phyloP scores from a whole-genome alignment of 2,329 filamentous ascomycete genomes.

The Davidsoniella neocaledoniae region DNA sequence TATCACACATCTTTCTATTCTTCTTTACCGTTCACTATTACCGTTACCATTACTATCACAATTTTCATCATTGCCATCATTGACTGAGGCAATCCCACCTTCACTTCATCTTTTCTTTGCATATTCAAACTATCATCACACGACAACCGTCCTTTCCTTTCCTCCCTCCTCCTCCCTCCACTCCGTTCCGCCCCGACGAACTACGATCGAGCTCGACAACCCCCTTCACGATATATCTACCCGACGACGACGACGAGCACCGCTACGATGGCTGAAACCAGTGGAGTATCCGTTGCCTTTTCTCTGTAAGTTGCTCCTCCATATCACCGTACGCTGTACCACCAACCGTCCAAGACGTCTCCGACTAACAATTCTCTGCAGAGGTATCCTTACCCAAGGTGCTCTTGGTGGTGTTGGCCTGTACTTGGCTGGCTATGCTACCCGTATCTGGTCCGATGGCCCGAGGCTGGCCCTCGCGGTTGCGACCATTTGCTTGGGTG shows the following conservation, averaged over 20 bases:
- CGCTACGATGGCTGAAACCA: not conserved
- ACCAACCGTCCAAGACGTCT: not conserved
- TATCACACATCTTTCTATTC: not conserved
- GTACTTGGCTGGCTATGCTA: slow-evolving; percentile 29
- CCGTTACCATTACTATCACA: slow-evolving; percentile 1
- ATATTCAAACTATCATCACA: slow-evolving; percentile 9
- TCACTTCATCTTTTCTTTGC: slow-evolving; percentile 10
- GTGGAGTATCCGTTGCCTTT: not conserved
- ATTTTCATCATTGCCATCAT: slow-evolving; percentile 12
- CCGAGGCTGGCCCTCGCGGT: slow-evolving; percentile 46
- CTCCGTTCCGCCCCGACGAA: not conserved
- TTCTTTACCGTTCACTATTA: not conserved
- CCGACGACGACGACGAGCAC: not conserved
- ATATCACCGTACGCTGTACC: not conserved
- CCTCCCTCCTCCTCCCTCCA: not conserved
- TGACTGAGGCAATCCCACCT: slow-evolving; percentile 13
- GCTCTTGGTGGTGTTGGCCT: slow-evolving; percentile 29
- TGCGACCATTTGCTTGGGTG: slow-evolving; percentile 32
- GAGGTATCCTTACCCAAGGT: slow-evolving; percentile 38
- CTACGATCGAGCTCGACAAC: not conserved
- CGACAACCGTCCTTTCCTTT: slow-evolving; percentile 14
- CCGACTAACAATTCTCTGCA: slow-evolving; percentile 37
- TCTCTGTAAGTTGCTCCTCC: not conserved
- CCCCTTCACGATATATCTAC: not conserved
- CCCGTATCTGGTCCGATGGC: slow-evolving; percentile 35